Percentiles rank a stretch among this genome's conserved stretches.
phyloP scores from a whole-genome alignment of 306 rosid species.

The Gastrolobium bilobum region DNA sequence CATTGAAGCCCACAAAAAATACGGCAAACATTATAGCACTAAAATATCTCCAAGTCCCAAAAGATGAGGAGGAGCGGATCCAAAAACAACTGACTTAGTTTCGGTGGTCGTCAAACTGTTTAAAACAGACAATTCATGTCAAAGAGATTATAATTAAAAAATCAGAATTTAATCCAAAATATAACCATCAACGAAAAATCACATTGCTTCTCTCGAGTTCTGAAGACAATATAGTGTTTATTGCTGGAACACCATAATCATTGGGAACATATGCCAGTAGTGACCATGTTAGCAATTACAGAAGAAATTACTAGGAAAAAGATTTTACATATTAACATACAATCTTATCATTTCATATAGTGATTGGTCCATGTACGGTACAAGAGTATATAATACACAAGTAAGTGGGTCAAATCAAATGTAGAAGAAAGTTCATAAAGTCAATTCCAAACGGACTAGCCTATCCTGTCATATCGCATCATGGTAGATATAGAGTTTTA shows the following conservation, averaged over 20 bases:
- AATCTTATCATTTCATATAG: constrained; percentile 35
- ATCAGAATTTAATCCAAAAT: constrained; percentile 10
- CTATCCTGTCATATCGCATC: too few relatives aligned
- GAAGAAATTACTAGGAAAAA: constrained; percentile 1
- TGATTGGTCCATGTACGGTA: constrained; percentile 6
- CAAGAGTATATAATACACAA: constrained; percentile 6
- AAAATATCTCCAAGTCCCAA: constrained; percentile 1
- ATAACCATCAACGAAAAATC: not conserved
- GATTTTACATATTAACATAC: constrained; percentile 1
- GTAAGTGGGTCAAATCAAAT: constrained; percentile 19
- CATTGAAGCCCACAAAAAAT: constrained; percentile 14
- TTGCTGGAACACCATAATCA: not conserved
- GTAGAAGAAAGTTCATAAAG: constrained; percentile 1
- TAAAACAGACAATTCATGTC: constrained; percentile 1
- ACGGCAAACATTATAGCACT: constrained; percentile 24
- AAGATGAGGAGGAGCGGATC: constrained; percentile 17
- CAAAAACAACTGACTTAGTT: constrained; percentile 4
- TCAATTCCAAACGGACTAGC: constrained; percentile 1
- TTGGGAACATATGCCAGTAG: not conserved
- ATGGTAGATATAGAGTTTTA: too few relatives aligned
- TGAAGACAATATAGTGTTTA: not conserved
- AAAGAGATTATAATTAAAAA: not conserved
- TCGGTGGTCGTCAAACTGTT: not conserved
- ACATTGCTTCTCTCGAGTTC: not conserved
- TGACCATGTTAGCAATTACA: constrained; percentile 5